A percentile compares a stretch with the other conserved stretches of the same genome.
These are phyloP conservation scores for Kwoniella shandongensis DNA, from an alignment of 768 basidiomycete species.

Conservation along the genomic window DNA sequence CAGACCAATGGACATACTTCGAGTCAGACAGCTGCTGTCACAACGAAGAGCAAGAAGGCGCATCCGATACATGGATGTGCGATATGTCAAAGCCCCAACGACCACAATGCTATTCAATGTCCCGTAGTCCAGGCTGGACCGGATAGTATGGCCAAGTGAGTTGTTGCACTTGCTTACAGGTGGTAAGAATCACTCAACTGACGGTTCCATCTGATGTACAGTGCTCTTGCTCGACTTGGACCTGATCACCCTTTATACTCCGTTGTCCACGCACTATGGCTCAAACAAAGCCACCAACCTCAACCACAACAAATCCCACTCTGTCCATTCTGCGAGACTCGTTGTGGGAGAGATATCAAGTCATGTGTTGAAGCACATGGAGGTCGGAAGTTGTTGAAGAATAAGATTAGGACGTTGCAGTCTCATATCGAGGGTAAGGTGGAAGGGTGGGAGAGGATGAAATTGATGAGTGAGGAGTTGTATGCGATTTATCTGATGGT, in stretches of 20 bases:
- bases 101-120: too few species aligned
- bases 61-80: too few species aligned
- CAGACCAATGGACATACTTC: too few species aligned
- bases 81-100: too few species aligned
- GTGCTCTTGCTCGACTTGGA: slow-evolving; percentile 1
- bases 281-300: background rate
- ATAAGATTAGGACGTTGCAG: slow-evolving; percentile 7
- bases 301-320: background rate
- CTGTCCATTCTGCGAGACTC: slow-evolving; percentile 18
- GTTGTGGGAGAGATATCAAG: slow-evolving; percentile 8
- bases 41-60: too few species aligned
- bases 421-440: background rate
- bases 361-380: slow-evolving; percentile 9
- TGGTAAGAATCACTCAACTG: background rate
- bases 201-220: background rate
- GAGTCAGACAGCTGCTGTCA: too few species aligned
- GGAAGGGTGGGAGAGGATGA: background rate
- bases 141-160: background rate
- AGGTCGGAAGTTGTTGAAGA: slow-evolving; percentile 16
- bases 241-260: background rate
- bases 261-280: background rate
- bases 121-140: background rate
- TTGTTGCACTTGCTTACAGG: background rate
- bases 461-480: background rate
- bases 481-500: slow-evolving; percentile 13